phyloP scores from a whole-genome alignment of 2,329 filamentous ascomycete species.

The Cytospora paraplurivora region DNA sequence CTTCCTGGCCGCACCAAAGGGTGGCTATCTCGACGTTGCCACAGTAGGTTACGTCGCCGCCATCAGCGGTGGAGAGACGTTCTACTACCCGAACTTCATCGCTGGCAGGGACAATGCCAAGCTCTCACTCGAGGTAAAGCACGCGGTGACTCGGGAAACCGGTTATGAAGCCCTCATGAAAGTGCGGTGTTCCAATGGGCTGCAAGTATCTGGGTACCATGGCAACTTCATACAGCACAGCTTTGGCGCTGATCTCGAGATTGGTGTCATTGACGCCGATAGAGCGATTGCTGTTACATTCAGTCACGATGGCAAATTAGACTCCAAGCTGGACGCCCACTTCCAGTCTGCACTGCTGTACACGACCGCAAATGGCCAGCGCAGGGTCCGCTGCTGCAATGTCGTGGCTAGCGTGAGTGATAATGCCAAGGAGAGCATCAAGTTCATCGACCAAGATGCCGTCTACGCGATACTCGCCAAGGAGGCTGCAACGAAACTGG shows the following conservation, averaged over 20 bases:
- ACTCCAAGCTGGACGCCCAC: constrained; percentile 92
- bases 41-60: constrained; percentile 86
- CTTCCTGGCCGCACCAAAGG: constrained; percentile 88
- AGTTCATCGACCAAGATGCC: constrained; percentile 94
- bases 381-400: constrained; percentile 90
- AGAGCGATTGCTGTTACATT: constrained; percentile 92
- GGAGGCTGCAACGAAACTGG: constrained; percentile 86
- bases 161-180: constrained; percentile 98
- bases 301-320: constrained; percentile 95
- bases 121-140: constrained; percentile 80
- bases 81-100: constrained; percentile 97
- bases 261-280: constrained; percentile 89
- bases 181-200: constrained; percentile 93
- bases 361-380: constrained; percentile 85
- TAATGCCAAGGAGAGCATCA: constrained; percentile 79
- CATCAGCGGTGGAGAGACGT: constrained; percentile 90
- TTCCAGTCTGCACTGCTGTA: constrained; percentile 96
- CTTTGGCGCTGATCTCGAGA: constrained; percentile 91
- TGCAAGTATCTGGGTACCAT: constrained; percentile 92
- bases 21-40: constrained; percentile 89
- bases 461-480: constrained; percentile 88
- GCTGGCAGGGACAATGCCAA: constrained; percentile 82
- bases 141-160: constrained; percentile 84
- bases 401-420: constrained; percentile 91
- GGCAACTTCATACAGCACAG: constrained; percentile 96